These are phyloP conservation scores for Petunia axillaris DNA, from an alignment of 257 asterid species.

Conservation along the genomic window DNA sequence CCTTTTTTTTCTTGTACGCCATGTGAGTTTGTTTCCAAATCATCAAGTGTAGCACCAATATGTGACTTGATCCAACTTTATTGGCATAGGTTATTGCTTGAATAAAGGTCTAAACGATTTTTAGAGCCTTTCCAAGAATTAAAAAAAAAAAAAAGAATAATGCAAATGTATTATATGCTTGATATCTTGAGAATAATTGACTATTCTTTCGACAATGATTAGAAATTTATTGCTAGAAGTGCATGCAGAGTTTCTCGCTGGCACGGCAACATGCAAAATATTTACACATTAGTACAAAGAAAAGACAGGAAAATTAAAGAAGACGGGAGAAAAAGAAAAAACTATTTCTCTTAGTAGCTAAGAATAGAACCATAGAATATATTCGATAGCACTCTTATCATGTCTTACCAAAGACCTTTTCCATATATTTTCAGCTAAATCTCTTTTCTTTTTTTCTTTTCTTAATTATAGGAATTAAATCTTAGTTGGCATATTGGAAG, in stretches of 20 bases:
- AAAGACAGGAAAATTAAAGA: not conserved
- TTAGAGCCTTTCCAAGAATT: not conserved
- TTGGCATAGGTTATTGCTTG: not conserved
- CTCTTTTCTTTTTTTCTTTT: not conserved
- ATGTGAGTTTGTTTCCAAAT: not conserved
- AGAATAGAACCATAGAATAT: slow-evolving; percentile 26
- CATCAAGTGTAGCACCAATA: slow-evolving; percentile 11
- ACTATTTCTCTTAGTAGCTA: slow-evolving; percentile 21
- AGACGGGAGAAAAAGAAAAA: not conserved
- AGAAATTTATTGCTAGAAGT: not conserved
- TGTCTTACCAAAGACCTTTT: slow-evolving; percentile 11
- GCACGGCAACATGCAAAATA: not conserved
- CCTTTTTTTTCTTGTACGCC: not conserved
- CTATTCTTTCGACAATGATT: not conserved
- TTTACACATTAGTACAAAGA: not conserved
- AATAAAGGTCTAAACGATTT: not conserved
- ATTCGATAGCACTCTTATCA: slow-evolving; percentile 27
- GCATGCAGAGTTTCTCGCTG: not conserved
- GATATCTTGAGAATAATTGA: slow-evolving; percentile 23
- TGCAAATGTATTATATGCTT: slow-evolving; percentile 8
- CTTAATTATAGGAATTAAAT: slow-evolving; percentile 8
- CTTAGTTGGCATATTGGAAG: not conserved
- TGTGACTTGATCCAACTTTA: slow-evolving; percentile 7
- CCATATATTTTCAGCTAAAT: not conserved
- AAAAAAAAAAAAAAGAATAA: slow-evolving; percentile 18